Evolutionary conservation across 768 basidiomycete genomes (phyloP).

Genomic region (Termitomyces sp.): DNA sequence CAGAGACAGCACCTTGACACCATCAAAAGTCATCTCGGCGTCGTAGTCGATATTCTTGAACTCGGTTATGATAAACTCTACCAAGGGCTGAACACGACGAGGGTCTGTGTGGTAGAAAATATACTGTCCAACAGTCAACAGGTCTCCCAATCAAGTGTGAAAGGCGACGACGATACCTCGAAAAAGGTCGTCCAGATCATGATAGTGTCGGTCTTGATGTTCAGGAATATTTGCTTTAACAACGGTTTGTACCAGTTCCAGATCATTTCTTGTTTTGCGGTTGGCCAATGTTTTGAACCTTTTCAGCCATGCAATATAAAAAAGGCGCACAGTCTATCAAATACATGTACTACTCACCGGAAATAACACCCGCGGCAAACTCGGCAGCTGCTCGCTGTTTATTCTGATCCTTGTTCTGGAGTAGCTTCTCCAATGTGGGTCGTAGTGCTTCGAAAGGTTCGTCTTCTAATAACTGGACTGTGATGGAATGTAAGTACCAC

Average conservation of each 20-base stretch:
- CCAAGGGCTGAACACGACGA: slow-evolving; percentile 73
- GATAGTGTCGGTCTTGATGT: slow-evolving; percentile 80
- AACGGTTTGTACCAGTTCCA: slow-evolving; percentile 81
- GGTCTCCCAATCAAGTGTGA: not conserved
- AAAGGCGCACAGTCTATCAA: not conserved
- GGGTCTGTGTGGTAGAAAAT: slow-evolving; percentile 80
- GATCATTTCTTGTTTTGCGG: slow-evolving; percentile 57
- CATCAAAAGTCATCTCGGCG: slow-evolving; percentile 79
- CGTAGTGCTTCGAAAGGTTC: slow-evolving; percentile 61
- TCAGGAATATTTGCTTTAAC: slow-evolving; percentile 61
- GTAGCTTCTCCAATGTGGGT: slow-evolving; percentile 59
- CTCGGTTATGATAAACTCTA: slow-evolving; percentile 66
- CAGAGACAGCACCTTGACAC: slow-evolving; percentile 63
- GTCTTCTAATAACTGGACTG: slow-evolving; percentile 78
- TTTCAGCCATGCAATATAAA: slow-evolving; percentile 9
- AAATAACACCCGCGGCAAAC: slow-evolving; percentile 69
- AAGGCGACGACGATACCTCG: slow-evolving; percentile 46
- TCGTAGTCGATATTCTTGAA: slow-evolving; percentile 73
- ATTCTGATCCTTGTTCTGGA: slow-evolving; percentile 73
- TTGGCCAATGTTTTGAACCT: slow-evolving; percentile 89
- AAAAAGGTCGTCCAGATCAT: slow-evolving; percentile 77
- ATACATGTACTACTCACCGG: slow-evolving; percentile 34
- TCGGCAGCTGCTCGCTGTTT: slow-evolving; percentile 89
- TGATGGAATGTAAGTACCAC: slow-evolving; percentile 6
- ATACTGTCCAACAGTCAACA: slow-evolving; percentile 43